A percentile compares a stretch with the other conserved stretches of the same genome.
Conservation (phyloP, 192 early-diverging fungal species). For the Polychytrium aggregatum region DNA sequence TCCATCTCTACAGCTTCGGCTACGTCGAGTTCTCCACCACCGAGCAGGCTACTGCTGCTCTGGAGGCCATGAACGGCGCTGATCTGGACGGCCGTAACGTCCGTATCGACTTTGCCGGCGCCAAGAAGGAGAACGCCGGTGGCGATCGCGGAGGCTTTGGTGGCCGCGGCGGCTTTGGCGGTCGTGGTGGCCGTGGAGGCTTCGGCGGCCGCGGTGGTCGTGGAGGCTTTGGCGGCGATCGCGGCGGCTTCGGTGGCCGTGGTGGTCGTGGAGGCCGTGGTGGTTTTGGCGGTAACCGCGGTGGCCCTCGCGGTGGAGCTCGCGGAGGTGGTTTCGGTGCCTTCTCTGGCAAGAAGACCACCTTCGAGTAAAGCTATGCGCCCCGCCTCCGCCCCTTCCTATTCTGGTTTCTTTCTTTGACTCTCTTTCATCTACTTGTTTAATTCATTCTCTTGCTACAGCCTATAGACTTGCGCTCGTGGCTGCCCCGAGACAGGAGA, state of each 20-base stretch:
- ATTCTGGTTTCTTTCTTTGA: no score
- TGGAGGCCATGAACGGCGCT: conserved; percentile 64
- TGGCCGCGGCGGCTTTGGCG: conserved; percentile 23
- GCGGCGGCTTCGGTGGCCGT: conserved; percentile 31
- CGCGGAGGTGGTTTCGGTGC: conserved; percentile 13
- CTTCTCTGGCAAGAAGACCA: conserved; percentile 25
- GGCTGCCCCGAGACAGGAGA: no score
- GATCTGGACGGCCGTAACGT: conserved; percentile 71
- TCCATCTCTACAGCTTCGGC: conserved; percentile 20
- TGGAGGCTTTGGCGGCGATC: conserved; percentile 26
- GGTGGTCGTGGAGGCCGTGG: conserved; percentile 30
- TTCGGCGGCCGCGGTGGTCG: conserved; percentile 32
- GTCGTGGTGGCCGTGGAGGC: conserved; percentile 39
- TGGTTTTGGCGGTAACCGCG: conserved; percentile 31
- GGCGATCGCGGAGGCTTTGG: conserved; percentile 24
- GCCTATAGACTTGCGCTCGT: no score
- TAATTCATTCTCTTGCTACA: no score
- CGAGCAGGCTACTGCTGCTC: conserved; percentile 40
- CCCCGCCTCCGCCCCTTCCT: no score
- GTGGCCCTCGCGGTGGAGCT: conserved; percentile 32
- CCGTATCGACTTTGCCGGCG: conserved; percentile 75
- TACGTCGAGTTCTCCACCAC: conserved; percentile 36
- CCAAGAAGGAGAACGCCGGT: conserved; percentile 18
- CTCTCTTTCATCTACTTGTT: no score
- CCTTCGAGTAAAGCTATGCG: conserved; percentile 12